A percentile compares a stretch with the other conserved stretches of the same genome.
Conservation (phyloP, 2,329 filamentous ascomycete genomes). For the Aspergillus sp. region DNA sequence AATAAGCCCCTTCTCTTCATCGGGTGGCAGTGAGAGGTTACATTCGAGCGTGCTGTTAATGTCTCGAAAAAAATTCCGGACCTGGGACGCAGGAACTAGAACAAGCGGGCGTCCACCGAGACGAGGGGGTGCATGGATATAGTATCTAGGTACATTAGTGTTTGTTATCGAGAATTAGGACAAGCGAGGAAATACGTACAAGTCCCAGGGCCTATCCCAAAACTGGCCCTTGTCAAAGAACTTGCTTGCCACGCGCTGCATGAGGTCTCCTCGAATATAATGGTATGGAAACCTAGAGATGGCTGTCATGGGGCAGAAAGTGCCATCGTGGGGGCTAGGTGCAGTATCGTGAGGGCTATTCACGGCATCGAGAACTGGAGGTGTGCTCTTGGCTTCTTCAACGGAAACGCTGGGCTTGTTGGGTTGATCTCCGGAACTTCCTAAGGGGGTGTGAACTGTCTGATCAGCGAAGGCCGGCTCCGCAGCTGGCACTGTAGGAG, state of each 20-base stretch:
- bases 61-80: conserved; percentile 61
- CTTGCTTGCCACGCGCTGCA: conserved; percentile 33
- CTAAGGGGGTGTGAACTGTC: not conserved
- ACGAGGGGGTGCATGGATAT: conserved; percentile 57
- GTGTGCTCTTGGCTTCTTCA: not conserved
- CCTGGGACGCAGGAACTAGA: conserved; percentile 67
- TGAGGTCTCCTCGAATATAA: conserved; percentile 33
- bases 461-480: not conserved
- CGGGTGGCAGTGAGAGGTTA: conserved; percentile 59
- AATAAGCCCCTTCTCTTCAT: conserved; percentile 56
- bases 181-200: conserved; percentile 57
- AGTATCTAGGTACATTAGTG: conserved; percentile 55
- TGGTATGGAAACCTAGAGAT: conserved; percentile 46
- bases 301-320: conserved; percentile 42
- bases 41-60: conserved; percentile 60
- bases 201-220: conserved; percentile 66
- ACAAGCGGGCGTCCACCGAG: conserved; percentile 57
- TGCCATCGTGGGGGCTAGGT: conserved; percentile 17
- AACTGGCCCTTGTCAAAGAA: conserved; percentile 47
- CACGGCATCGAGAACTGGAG: not conserved
- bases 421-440: not conserved
- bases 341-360: conserved; percentile 10
- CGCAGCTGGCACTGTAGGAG: not conserved
- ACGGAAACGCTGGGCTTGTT: not conserved
- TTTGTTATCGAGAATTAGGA: not conserved